A percentile compares a stretch with the other conserved stretches of the same genome.
Conservation (phyloP, 139 green algal genomes). For the Penium margaritaceum region DNA sequence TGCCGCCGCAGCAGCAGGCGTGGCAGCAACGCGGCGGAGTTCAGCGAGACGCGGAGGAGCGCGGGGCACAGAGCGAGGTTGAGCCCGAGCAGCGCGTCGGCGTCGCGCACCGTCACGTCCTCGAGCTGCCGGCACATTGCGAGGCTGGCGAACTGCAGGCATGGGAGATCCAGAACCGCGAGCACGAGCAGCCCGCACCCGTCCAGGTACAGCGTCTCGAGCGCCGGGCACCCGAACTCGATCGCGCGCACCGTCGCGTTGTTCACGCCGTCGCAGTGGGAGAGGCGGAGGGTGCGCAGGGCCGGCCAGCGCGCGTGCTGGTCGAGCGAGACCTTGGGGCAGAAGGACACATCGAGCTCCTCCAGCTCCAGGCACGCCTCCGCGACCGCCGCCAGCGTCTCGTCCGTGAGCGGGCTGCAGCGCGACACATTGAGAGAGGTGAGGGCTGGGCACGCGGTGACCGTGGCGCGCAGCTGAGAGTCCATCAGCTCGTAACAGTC, state of each 20-base stretch:
- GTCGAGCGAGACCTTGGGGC: conserved; percentile 5
- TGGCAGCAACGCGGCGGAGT: not conserved
- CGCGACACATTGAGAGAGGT: not conserved
- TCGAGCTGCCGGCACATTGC: not conserved
- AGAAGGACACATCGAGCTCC: not conserved
- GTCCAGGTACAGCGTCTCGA: conserved; percentile 6
- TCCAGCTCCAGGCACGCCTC: not conserved
- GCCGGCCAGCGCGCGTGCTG: too few species aligned
- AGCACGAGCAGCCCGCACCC: conserved; percentile 3
- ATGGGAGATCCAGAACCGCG: not conserved
- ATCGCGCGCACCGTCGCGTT: not conserved
- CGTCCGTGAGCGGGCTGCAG: not conserved
- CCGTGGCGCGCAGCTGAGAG: not conserved
- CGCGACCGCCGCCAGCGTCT: conserved; percentile 2
- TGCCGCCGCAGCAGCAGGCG: not conserved
- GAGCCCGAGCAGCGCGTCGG: not conserved
- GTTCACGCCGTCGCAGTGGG: not conserved
- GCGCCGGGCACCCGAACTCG: not conserved
- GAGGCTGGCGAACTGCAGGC: conserved; percentile 12
- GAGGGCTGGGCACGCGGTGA: not conserved
- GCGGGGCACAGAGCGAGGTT: not conserved
- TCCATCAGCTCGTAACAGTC: conserved; percentile 5
- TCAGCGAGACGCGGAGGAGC: not conserved
- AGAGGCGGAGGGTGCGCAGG: not conserved
- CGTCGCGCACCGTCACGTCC: not conserved